These are phyloP conservation scores for Chlamydomonas sp. DNA, from an alignment of 139 green algal species.

Conservation along the genomic window DNA sequence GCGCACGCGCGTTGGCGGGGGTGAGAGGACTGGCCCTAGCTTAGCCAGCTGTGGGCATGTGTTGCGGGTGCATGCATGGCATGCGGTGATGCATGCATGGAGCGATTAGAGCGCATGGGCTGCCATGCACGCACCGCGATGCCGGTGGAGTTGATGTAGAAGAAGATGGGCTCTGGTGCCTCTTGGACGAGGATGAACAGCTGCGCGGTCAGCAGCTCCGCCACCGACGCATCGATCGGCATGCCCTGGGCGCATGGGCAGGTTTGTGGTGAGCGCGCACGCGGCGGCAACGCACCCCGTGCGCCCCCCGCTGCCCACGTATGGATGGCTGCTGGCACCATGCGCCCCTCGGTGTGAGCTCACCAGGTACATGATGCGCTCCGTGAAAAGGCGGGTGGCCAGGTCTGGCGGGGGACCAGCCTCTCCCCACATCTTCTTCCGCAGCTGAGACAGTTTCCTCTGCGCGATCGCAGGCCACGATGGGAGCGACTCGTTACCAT, in stretches of 20 bases:
- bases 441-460: constrained; percentile 42
- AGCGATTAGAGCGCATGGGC: not conserved
- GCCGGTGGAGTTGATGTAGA: constrained; percentile 99
- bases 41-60: no score
- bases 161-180: constrained; percentile 81
- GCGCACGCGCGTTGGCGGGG: no score
- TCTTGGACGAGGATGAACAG: constrained; percentile 53
- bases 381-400: constrained; percentile 94
- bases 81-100: not conserved
- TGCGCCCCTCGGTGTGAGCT: constrained; percentile 10
- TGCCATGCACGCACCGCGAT: constrained; percentile 52
- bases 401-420: constrained; percentile 85
- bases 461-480: constrained; percentile 3
- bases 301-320: not conserved
- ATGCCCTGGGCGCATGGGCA: constrained; percentile 44
- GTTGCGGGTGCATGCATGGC: not conserved
- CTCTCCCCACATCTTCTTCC: constrained; percentile 52
- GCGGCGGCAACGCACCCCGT: not conserved
- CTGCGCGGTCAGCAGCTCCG: constrained; percentile 51
- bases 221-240: constrained; percentile 50
- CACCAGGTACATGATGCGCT: constrained; percentile 97
- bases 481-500: not conserved
- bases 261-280: not conserved
- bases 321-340: not conserved
- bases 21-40: no score